These are phyloP conservation scores for Xylariaceae sp. DNA, from an alignment of 2,329 filamentous ascomycete genomes.

Conservation along the genomic window DNA sequence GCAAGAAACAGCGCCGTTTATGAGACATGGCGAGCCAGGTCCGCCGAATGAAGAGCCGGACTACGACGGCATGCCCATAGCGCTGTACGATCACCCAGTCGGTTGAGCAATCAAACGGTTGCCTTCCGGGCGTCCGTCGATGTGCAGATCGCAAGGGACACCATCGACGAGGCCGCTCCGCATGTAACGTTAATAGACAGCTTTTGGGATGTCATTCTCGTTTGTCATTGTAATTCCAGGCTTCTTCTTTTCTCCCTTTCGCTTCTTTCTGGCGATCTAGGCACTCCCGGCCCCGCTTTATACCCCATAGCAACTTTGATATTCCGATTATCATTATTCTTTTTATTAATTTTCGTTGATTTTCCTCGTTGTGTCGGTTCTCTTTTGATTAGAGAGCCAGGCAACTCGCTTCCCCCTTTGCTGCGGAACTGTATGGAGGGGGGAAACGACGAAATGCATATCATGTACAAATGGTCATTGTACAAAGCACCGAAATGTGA, in stretches of 20 bases:
- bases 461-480: too few species aligned
- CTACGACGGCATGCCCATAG: constrained; percentile 26
- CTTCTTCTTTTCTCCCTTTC: constrained; percentile 1
- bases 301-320: constrained; percentile 12
- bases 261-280: constrained; percentile 4
- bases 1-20: constrained; percentile 9
- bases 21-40: constrained; percentile 1
- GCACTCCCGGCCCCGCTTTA: constrained; percentile 12
- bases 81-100: constrained; percentile 14
- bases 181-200: constrained; percentile 7
- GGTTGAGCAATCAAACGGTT: not conserved
- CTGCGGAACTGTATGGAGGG: too few species aligned
- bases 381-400: not conserved
- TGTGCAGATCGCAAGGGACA: not conserved
- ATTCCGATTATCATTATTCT: not conserved
- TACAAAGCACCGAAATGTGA: too few species aligned
- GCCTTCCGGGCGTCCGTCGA: not conserved
- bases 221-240: not conserved
- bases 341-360: not conserved
- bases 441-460: too few species aligned
- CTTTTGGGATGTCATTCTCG: not conserved
- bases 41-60: constrained; percentile 14
- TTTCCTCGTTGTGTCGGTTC: not conserved
- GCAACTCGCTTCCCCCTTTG: too few species aligned
- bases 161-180: not conserved